phyloP scores from a whole-genome alignment of 2,329 filamentous ascomycete genomes.

The Aspergillus awamori region DNA sequence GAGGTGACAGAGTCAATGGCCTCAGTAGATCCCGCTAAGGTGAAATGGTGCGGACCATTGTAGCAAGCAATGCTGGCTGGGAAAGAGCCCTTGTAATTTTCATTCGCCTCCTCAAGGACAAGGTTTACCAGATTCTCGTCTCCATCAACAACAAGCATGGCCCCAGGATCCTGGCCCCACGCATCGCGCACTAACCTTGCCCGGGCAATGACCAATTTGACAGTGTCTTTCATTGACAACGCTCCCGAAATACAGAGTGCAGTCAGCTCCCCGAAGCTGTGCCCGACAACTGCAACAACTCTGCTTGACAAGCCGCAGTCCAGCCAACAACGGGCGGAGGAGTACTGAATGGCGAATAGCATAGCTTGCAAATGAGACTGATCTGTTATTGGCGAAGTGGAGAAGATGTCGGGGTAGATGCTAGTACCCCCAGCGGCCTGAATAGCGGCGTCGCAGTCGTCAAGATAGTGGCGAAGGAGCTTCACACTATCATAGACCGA shows the following conservation, averaged over 20 bases:
- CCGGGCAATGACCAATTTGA: constrained; percentile 34
- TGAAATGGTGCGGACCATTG: constrained; percentile 50
- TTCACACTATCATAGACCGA: constrained; percentile 33
- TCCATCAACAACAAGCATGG: constrained; percentile 40
- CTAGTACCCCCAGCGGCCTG: constrained; percentile 30
- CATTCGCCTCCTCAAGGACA: constrained; percentile 16
- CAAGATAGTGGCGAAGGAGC: constrained; percentile 34
- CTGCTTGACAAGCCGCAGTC: constrained; percentile 38
- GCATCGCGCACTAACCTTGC: constrained; percentile 33
- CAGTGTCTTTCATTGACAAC: constrained; percentile 34
- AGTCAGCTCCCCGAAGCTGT: constrained; percentile 45
- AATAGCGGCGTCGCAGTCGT: constrained; percentile 13
- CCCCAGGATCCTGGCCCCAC: constrained; percentile 39
- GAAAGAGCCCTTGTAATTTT: not conserved
- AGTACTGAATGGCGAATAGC: constrained; percentile 44
- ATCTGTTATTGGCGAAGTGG: constrained; percentile 22
- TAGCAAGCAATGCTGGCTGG: constrained; percentile 49
- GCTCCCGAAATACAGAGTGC: constrained; percentile 38
- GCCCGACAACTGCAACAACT: constrained; percentile 39
- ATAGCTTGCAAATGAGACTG: constrained; percentile 38
- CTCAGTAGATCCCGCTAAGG: constrained; percentile 42
- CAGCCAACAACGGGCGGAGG: constrained; percentile 43
- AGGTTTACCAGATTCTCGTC: constrained; percentile 29
- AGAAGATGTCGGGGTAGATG: constrained; percentile 40
- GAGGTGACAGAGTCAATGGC: constrained; percentile 35